These are phyloP conservation scores for Gautieria morchelliformis DNA, from an alignment of 768 basidiomycete species.

Conservation along the genomic window DNA sequence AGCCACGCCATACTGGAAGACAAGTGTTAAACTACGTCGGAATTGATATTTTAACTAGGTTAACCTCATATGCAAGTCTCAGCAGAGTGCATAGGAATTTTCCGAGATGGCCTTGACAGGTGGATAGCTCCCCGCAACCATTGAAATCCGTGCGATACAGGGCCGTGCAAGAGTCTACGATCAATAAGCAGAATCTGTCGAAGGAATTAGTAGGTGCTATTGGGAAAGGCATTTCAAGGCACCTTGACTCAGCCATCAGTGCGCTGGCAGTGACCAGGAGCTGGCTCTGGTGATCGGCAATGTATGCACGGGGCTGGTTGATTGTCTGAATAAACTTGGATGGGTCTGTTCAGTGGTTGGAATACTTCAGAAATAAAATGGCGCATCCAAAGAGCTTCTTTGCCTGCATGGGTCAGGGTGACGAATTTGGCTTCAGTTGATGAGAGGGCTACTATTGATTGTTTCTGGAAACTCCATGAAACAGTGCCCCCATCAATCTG, in stretches of 20 bases:
- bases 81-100: conserved; percentile 91
- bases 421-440: no score
- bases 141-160: no score
- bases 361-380: no score
- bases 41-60: conserved; percentile 12
- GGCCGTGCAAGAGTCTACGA: conserved; percentile 94
- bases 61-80: conserved; percentile 91
- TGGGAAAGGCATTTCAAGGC: background rate
- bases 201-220: background rate
- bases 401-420: no score
- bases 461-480: no score
- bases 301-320: conserved; percentile 96
- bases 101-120: conserved; percentile 90
- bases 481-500: no score
- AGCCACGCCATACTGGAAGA: conserved; percentile 83
- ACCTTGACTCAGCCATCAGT: conserved; percentile 99
- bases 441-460: no score
- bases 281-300: conserved; percentile 92
- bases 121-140: conserved; percentile 91
- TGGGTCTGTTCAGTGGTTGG: no score
- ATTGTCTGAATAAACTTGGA: no score
- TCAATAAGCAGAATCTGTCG: conserved; percentile 83
- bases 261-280: conserved; percentile 88
- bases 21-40: background rate
- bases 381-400: no score